Conservation (phyloP, 495 filamentous ascomycete genomes). For the Cudoniella acicularis region DNA sequence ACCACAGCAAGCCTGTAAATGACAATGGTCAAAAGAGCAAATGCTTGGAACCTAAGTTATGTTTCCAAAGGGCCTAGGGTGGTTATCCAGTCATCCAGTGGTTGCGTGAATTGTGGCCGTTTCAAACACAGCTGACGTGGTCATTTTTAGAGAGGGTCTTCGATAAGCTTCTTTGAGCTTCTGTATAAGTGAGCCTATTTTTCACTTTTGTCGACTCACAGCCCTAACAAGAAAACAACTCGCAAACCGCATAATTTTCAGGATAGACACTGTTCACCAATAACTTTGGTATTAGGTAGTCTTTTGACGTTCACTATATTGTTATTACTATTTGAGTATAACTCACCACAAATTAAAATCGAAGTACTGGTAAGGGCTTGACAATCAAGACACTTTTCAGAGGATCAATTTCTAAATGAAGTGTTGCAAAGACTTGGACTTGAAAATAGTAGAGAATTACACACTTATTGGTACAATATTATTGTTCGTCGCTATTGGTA, state of each 20-base stretch:
- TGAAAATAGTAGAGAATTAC: too few species aligned
- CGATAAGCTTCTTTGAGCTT: constrained; percentile 1
- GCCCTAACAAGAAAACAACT: too few species aligned
- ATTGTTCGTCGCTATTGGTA: constrained; percentile 18
- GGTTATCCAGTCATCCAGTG: background rate
- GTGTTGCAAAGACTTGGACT: too few species aligned
- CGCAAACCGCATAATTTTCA: too few species aligned
- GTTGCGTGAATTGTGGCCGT: background rate
- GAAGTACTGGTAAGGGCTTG: too few species aligned
- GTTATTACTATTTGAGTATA: too few species aligned
- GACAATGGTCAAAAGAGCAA: background rate
- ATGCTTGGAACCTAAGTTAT: background rate
- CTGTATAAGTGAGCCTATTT: background rate
- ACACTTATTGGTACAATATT: constrained; percentile 15
- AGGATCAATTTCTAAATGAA: too few species aligned
- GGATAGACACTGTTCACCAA: too few species aligned
- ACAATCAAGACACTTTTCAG: too few species aligned
- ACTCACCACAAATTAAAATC: too few species aligned
- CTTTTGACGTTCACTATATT: too few species aligned
- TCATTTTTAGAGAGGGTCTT: background rate
- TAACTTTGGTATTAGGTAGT: too few species aligned
- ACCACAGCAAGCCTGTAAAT: background rate
- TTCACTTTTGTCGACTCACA: background rate
- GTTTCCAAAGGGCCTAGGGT: background rate
- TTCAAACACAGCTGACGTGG: background rate